Percentiles rank a stretch among this genome's conserved stretches.
Evolutionary conservation across 306 rosid species (phyloP).

Genomic region (Crataegus laevigata): DNA sequence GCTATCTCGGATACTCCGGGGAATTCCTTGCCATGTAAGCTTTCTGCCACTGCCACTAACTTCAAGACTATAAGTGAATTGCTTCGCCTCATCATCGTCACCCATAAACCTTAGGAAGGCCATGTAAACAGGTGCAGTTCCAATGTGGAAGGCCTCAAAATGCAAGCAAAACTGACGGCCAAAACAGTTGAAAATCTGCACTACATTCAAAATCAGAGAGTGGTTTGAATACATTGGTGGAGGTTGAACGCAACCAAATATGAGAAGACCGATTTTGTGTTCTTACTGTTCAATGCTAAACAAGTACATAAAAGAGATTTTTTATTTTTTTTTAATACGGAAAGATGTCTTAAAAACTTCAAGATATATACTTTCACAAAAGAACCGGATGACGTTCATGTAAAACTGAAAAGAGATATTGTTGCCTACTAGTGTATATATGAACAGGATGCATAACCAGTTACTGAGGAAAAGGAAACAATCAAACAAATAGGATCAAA

Average conservation of each 20-base stretch:
- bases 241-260: background rate
- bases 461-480: background rate
- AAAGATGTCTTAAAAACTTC: background rate
- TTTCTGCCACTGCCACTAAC: conserved; percentile 46
- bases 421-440: background rate
- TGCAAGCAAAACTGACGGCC: conserved; percentile 52
- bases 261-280: background rate
- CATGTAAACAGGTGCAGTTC: conserved; percentile 49
- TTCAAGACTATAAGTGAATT: conserved; percentile 43
- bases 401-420: background rate
- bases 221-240: background rate
- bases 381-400: background rate
- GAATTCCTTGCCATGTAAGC: conserved; percentile 51
- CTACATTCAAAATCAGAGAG: background rate
- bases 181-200: conserved; percentile 50
- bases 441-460: background rate
- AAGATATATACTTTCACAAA: background rate
- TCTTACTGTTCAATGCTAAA: background rate
- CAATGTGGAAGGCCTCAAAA: conserved; percentile 50
- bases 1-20: conserved; percentile 48
- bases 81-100: conserved; percentile 46
- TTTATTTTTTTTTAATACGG: no score
- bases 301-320: no score
- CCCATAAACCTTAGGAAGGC: conserved; percentile 59
- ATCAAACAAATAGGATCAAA: no score